These are phyloP conservation scores for Cyberlindnera meyerae DNA, from an alignment of 805 yeast species.

Conservation along the genomic window DNA sequence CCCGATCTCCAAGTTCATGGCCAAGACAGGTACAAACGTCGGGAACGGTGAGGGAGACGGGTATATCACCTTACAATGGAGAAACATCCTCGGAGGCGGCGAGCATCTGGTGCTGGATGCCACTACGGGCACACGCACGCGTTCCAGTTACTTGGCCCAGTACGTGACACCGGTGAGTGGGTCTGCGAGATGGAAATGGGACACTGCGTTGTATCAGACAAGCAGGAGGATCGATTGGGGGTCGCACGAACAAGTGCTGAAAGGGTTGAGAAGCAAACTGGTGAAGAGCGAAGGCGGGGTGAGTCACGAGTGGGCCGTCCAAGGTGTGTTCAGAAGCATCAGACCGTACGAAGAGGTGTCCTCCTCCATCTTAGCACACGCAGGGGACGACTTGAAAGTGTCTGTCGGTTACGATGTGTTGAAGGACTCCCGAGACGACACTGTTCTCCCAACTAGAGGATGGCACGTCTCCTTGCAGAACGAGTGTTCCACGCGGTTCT, in stretches of 20 bases:
- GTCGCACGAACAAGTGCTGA: conserved; percentile 46
- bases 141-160: conserved; percentile 48
- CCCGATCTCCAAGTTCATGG: conserved; percentile 68
- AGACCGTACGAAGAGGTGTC: conserved; percentile 26
- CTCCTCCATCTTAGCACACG: conserved; percentile 49
- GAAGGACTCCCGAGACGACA: conserved; percentile 38
- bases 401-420: conserved; percentile 40
- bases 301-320: conserved; percentile 47
- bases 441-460: conserved; percentile 43
- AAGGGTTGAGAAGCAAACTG: conserved; percentile 39
- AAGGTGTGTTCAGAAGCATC: conserved; percentile 40
- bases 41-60: conserved; percentile 98
- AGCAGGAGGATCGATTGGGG: conserved; percentile 49
- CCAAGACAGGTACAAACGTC: conserved; percentile 91
- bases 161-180: conserved; percentile 46
- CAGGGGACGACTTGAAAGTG: conserved; percentile 61
- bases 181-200: conserved; percentile 49
- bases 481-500: conserved; percentile 36
- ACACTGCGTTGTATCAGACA: conserved; percentile 45
- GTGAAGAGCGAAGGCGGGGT: conserved; percentile 15
- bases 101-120: conserved; percentile 53
- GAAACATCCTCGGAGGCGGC: conserved; percentile 65
- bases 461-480: conserved; percentile 31
- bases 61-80: conserved; percentile 66
- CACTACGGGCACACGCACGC: conserved; percentile 56